A percentile compares a stretch with the other conserved stretches of the same genome.
Evolutionary conservation across 495 filamentous ascomycete species (phyloP).

Genomic region (Podospora pseudocomata): DNA sequence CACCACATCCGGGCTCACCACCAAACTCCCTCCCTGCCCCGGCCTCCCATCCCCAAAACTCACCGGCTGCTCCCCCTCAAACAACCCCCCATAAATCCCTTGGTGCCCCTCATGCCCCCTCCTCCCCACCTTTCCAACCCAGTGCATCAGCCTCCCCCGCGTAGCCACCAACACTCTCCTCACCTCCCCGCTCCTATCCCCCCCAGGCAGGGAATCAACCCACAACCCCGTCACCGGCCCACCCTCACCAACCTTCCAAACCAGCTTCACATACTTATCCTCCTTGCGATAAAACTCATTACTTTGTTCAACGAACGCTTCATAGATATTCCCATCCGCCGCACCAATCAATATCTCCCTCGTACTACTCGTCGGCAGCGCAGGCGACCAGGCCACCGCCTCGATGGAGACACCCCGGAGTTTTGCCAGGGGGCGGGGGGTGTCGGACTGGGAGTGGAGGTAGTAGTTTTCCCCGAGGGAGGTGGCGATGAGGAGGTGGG

Average conservation of each 20-base stretch:
- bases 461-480: slow-evolving; percentile 95
- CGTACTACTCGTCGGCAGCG: slow-evolving; percentile 91
- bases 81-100: slow-evolving; percentile 79
- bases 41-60: slow-evolving; percentile 60
- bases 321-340: slow-evolving; percentile 89
- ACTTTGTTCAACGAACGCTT: slow-evolving; percentile 90
- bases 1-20: slow-evolving; percentile 67
- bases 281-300: slow-evolving; percentile 92
- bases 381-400: slow-evolving; percentile 90
- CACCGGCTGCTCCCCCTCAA: slow-evolving; percentile 77
- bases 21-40: slow-evolving; percentile 38
- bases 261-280: slow-evolving; percentile 79
- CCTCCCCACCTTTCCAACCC: slow-evolving; percentile 69
- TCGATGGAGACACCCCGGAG: slow-evolving; percentile 85
- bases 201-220: slow-evolving; percentile 65
- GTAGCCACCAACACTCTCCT: slow-evolving; percentile 76
- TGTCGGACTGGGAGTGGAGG: slow-evolving; percentile 88
- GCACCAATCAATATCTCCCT: slow-evolving; percentile 92
- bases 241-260: slow-evolving; percentile 76
- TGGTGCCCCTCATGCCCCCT: slow-evolving; percentile 75
- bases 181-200: slow-evolving; percentile 64
- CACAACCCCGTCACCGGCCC: slow-evolving; percentile 71
- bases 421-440: slow-evolving; percentile 75
- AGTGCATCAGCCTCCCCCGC: slow-evolving; percentile 68
- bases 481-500: slow-evolving; percentile 87